Conservation (phyloP, 2,329 filamentous ascomycete genomes). For the Pseudocercospora macadamiae region DNA sequence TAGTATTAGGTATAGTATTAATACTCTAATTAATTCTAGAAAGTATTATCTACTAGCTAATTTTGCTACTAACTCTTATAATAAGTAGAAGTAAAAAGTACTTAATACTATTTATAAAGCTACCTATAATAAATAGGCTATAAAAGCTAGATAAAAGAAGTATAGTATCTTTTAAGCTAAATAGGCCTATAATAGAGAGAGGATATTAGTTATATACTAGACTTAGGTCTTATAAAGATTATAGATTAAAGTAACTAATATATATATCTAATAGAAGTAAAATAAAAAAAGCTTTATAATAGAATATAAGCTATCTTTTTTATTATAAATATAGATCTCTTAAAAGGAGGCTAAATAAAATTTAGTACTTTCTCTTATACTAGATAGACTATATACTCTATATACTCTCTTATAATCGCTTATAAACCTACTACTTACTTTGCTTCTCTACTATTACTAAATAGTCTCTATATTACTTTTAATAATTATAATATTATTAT, state of each 20-base stretch:
- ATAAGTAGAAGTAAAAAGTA: neutral
- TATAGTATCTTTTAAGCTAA: neutral
- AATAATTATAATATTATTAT: too few relatives aligned
- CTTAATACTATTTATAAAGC: neutral
- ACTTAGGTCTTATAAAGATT: neutral
- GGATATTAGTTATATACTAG: neutral
- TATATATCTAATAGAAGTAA: too few relatives aligned
- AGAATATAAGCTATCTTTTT: too few relatives aligned
- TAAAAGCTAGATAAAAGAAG: neutral
- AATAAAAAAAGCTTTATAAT: too few relatives aligned
- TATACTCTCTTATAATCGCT: neutral
- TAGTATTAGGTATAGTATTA: neutral
- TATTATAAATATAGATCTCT: too few relatives aligned
- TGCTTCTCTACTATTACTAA: too few relatives aligned
- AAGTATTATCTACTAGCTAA: neutral
- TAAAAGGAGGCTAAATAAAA: too few relatives aligned
- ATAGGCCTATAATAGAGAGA: neutral
- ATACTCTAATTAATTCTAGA: neutral
- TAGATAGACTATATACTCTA: too few relatives aligned
- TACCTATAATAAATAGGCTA: neutral
- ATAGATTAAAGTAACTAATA: too few relatives aligned
- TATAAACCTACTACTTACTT: too few relatives aligned
- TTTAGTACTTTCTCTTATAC: too few relatives aligned
- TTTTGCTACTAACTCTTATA: neutral
- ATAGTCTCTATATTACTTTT: neutral